Base-by-base conservation (phyloP, 768 basidiomycete genomes). In the Kwoniella dendrophila region DNA sequence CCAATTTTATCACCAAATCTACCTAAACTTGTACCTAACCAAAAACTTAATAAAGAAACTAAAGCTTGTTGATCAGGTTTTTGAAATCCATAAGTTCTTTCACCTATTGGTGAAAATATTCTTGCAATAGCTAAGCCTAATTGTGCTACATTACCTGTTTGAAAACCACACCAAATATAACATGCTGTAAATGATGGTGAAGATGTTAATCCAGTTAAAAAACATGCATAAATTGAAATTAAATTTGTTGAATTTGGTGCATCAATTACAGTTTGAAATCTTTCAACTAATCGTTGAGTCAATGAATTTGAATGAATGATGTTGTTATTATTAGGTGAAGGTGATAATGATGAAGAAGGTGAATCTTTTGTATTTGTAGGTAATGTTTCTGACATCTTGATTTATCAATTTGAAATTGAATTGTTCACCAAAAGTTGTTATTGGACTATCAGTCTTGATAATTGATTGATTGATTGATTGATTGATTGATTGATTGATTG, bases 51-150 rank as follows among this genome's bases (percentile, higher is more conserved):
- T 11, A 93, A 79, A n/a, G 89, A 90, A 34, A 84, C 85, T 55
- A 95, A 81, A 16, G 92, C 91, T 76, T 91, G 90, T 75, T 86
- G 86, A 70, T 96, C 92, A 2, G 90, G 83, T 57, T 84, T 84
- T 77, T 90, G 90, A 81, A 94, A 92, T 0, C 83, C 78, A 45
- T 70, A 70, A 3, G 75, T 77, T 16, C 73, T 73, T 71, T 88
- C 85, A 8, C 62, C 63, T 8, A 59, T 54, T 0, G 77, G 72
- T 5, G 71, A 70, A 69, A 90, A 92, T n/a, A 90, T 85, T 8
- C 92, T 85, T 0, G 89, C 90, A 52, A 94, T 73, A 2, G 92
- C 91, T 26, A 94, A 81, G 0, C 88, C 84, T 14, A 94, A 82
- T 86, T 93, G 80, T 24, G 80, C 78, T 41, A 80, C 71, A 49